Conservation (phyloP, 495 filamentous ascomycete species). For the Pyrenopolyporus hunteri region DNA sequence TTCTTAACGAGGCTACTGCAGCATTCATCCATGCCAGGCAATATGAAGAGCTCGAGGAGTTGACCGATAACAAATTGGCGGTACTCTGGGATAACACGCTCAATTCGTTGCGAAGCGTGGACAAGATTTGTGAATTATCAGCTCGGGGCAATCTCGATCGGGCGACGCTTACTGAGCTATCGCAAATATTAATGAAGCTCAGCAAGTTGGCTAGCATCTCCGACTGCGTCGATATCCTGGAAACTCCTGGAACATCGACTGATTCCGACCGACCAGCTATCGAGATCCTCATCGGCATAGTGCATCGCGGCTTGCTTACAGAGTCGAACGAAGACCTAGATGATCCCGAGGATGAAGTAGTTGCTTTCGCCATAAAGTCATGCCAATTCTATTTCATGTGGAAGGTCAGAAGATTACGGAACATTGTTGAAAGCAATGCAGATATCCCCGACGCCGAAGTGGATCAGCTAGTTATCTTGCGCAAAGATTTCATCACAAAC, state of each 20-base stretch:
- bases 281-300: conserved; percentile 69
- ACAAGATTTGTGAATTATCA: conserved; percentile 68
- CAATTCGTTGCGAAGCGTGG: conserved; percentile 69
- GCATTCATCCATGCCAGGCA: conserved; percentile 84
- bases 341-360: conserved; percentile 75
- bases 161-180: conserved; percentile 68
- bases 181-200: conserved; percentile 81
- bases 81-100: conserved; percentile 85
- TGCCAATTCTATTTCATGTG: conserved; percentile 93
- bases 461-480: conserved; percentile 63
- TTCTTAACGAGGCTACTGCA: conserved; percentile 81
- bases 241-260: conserved; percentile 62
- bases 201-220: conserved; percentile 81
- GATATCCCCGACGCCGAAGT: conserved; percentile 57
- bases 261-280: conserved; percentile 58
- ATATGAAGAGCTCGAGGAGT: conserved; percentile 85
- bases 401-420: conserved; percentile 67
- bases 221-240: conserved; percentile 75
- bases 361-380: conserved; percentile 71
- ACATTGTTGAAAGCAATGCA: conserved; percentile 47
- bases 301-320: conserved; percentile 67
- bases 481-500: conserved; percentile 61
- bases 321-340: conserved; percentile 68
- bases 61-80: conserved; percentile 77
- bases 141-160: conserved; percentile 65